These are phyloP conservation scores for Globisporangium paroecandrum DNA, from an alignment of 352 stramenopile genomes.

Conservation along the genomic window DNA sequence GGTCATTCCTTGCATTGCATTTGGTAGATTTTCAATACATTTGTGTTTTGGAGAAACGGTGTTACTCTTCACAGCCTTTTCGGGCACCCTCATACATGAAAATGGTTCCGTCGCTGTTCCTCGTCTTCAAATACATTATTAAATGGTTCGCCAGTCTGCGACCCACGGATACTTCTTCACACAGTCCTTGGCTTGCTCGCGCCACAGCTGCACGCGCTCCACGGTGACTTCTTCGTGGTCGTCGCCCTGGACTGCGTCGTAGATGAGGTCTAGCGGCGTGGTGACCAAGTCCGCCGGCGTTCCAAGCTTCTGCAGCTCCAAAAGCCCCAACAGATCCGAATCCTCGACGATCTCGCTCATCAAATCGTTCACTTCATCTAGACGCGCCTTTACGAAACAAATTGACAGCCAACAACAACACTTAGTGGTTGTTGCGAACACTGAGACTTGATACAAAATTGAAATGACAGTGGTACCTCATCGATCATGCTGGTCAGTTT, in stretches of 20 bases:
- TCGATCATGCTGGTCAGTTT: slow-evolving; percentile 60
- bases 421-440: background rate
- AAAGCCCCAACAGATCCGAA: slow-evolving; percentile 31
- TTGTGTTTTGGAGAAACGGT: slow-evolving; percentile 3
- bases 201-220: slow-evolving; percentile 44
- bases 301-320: slow-evolving; percentile 78
- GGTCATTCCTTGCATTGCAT: background rate
- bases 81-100: background rate
- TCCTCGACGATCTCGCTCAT: slow-evolving; percentile 70
- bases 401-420: background rate
- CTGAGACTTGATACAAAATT: background rate
- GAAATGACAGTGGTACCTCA: slow-evolving; percentile 21
- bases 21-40: slow-evolving; percentile 14
- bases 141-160: slow-evolving; percentile 79
- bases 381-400: slow-evolving; percentile 35
- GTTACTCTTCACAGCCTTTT: background rate
- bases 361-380: slow-evolving; percentile 79
- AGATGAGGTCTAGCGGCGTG: slow-evolving; percentile 69
- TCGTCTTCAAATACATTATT: slow-evolving; percentile 9
- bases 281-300: slow-evolving; percentile 72
- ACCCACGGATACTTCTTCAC: slow-evolving; percentile 58
- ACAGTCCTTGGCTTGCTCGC: slow-evolving; percentile 32
- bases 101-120: background rate
- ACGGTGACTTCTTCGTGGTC: slow-evolving; percentile 24
- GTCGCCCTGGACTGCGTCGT: slow-evolving; percentile 28